Base-by-base conservation (phyloP, 306 rosid species). In the Cajanus cajan region DNA sequence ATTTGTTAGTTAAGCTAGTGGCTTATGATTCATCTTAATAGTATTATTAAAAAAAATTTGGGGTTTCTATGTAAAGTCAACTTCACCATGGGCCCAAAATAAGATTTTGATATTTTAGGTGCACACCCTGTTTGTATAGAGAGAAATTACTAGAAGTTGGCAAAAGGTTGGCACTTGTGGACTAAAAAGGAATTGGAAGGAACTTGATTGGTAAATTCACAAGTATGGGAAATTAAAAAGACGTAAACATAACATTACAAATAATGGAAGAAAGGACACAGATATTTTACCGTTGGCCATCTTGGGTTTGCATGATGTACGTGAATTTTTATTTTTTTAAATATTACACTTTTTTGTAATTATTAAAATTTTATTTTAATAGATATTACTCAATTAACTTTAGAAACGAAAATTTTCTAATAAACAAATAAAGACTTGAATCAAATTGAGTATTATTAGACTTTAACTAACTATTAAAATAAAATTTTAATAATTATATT, bases 41-140 rank as follows among this genome's bases (percentile, higher is more conserved):
- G 36, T 44, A 25, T 15, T 13, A 25, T 45, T 51, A 18, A 16
- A 25, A 63, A 28, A 11, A 10, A 22, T 22, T 19, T 16, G 76
- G 19, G 59, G 28, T 62, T 80, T 48, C 45, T 1, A 51, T 40
- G 68, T 18, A 11, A 36, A 75, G 83, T 80, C 83, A 80, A 63
- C 57, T 72, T 80, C 37, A 24, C 25, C 25, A 28, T 24, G 43
- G 67, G 34, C 4, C 58, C 73, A 51, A 73, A 37, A 63, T 39
- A 6, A 37, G 39, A 48, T 15, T 61, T 71, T 62, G 44, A 52
- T 63, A 10, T 51, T 64, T 41, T 57, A 31, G n/a, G n/a, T 50
- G 33, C 18, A n/a, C 31, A 31, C 24, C 11, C 11, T 22, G 58
- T 54, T 72, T 39, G 50, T 40, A 3, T 2, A 51, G 74, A 67